Percentiles rank a stretch among this genome's conserved stretches.
phyloP scores from a whole-genome alignment of 257 asterid species.

The Datura wrightii region DNA sequence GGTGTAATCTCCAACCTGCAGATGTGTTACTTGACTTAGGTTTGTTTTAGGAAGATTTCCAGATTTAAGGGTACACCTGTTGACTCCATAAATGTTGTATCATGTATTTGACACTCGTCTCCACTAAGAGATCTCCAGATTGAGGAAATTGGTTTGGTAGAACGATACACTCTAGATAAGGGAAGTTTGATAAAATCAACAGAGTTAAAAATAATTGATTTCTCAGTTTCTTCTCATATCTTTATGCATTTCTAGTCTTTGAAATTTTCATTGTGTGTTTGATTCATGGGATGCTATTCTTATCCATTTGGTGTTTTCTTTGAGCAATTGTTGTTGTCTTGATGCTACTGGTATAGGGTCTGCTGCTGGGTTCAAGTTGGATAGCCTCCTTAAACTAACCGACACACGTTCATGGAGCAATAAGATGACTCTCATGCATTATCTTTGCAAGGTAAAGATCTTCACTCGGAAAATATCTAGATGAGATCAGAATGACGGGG shows the following conservation, averaged over 20 bases:
- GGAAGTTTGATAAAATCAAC: not conserved
- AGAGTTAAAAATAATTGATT: not conserved
- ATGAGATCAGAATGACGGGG: not conserved
- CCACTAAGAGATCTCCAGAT: not conserved
- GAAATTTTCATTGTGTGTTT: not conserved
- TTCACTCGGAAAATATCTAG: not conserved
- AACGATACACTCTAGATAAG: too few species aligned
- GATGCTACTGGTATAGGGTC: conserved; percentile 57
- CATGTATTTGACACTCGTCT: not conserved
- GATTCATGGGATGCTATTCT: not conserved
- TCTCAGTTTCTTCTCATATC: not conserved
- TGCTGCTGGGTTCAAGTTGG: conserved; percentile 91
- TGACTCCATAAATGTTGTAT: not conserved
- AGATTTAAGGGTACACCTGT: not conserved
- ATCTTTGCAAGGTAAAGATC: conserved; percentile 76
- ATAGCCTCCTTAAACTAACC: conserved; percentile 85
- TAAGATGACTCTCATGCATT: conserved; percentile 89
- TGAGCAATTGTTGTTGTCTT: not conserved
- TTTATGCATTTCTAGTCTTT: not conserved
- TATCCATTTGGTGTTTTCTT: not conserved
- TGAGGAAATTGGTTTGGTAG: not conserved
- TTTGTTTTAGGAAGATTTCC: not conserved
- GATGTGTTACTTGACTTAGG: too few species aligned
- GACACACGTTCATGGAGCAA: conserved; percentile 85
- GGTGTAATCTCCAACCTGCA: too few species aligned